A percentile compares a stretch with the other conserved stretches of the same genome.
Evolutionary conservation across 2,329 filamentous ascomycete genomes (phyloP).

Genomic region (Colletotrichum sojae): DNA sequence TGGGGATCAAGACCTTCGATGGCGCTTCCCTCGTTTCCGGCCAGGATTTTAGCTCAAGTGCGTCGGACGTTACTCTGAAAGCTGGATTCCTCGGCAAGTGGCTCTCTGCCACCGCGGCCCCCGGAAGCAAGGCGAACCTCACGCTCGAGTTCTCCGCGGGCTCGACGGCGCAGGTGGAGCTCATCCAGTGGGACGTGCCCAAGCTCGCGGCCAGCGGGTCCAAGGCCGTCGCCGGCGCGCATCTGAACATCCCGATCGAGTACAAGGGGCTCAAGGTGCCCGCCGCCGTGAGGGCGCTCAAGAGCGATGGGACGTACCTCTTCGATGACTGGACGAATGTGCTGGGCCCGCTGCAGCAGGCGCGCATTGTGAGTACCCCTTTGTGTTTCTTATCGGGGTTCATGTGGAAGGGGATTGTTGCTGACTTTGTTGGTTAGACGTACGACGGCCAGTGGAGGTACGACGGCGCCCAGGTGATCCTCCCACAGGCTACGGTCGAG

Average conservation of each 20-base stretch:
- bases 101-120: constrained; percentile 55
- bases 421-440: constrained; percentile 50
- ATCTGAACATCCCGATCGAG: constrained; percentile 64
- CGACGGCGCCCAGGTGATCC: constrained; percentile 60
- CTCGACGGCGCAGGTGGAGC: constrained; percentile 59
- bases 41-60: constrained; percentile 63
- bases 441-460: constrained; percentile 67
- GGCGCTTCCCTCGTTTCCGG: constrained; percentile 50
- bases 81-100: constrained; percentile 61
- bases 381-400: too few relatives aligned
- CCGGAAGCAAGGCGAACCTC: constrained; percentile 64
- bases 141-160: constrained; percentile 68
- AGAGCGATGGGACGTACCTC: constrained; percentile 62
- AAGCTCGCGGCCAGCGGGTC: constrained; percentile 46
- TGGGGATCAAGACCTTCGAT: constrained; percentile 50
- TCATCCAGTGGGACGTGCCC: constrained; percentile 68
- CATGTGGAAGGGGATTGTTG: not conserved
- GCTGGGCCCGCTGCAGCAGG: constrained; percentile 66
- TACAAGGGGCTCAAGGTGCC: constrained; percentile 65
- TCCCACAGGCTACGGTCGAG: constrained; percentile 60
- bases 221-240: constrained; percentile 45
- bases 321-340: constrained; percentile 71
- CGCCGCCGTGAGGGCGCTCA: constrained; percentile 66
- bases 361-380: constrained; percentile 54
- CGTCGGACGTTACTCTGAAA: constrained; percentile 62